Conservation (phyloP, 805 yeast species). For the Schwanniomyces polymorphus region DNA sequence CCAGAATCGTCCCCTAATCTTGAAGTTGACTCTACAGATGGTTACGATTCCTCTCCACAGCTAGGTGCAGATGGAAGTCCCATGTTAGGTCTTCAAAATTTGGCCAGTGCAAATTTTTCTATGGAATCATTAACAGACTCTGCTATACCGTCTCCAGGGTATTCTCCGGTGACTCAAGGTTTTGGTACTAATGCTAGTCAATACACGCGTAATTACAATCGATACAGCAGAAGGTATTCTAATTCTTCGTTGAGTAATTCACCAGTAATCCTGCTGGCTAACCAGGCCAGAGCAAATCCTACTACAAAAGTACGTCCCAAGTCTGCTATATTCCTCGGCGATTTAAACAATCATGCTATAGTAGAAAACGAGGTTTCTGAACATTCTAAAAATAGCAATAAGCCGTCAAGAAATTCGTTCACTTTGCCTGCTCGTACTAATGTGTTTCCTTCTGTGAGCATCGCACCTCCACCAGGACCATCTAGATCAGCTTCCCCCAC, state of each 20-base stretch:
- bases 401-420: slow-evolving; percentile 20
- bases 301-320: slow-evolving; percentile 29
- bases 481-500: slow-evolving; percentile 26
- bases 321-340: slow-evolving; percentile 34
- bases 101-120: slow-evolving; percentile 42
- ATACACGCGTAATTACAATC: background rate
- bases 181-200: background rate
- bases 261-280: slow-evolving; percentile 17
- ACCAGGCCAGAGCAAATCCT: slow-evolving; percentile 9
- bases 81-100: background rate
- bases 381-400: slow-evolving; percentile 14
- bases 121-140: slow-evolving; percentile 27
- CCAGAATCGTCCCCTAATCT: background rate
- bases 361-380: slow-evolving; percentile 26
- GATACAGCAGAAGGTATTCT: slow-evolving; percentile 17
- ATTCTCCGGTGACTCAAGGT: slow-evolving; percentile 2
- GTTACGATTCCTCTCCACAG: background rate
- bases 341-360: slow-evolving; percentile 23
- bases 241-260: slow-evolving; percentile 18
- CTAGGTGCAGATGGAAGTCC: background rate
- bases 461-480: slow-evolving; percentile 20
- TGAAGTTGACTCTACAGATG: background rate
- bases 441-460: slow-evolving; percentile 7
- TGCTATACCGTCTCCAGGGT: slow-evolving; percentile 3
- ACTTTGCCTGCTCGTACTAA: slow-evolving; percentile 12